Evolutionary conservation across 2,329 filamentous ascomycete genomes (phyloP).

Genomic region (Hyphodiscus sp.): DNA sequence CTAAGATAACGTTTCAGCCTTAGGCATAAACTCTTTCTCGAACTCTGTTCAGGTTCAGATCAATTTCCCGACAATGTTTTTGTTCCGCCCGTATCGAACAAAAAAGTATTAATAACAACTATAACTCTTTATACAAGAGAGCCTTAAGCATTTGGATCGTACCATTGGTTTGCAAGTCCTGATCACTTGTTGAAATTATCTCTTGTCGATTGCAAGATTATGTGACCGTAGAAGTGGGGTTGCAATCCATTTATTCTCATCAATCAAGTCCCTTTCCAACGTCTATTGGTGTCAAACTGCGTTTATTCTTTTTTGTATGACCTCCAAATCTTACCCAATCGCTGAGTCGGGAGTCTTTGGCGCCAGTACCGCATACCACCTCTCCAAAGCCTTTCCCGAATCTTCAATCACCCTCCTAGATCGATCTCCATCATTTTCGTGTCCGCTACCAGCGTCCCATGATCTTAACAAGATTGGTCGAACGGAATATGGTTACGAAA

Average conservation of each 20-base stretch:
- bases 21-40: background rate
- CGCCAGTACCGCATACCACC: constrained; percentile 43
- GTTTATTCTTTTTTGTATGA: background rate
- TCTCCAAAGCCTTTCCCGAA: constrained; percentile 34
- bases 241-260: too few relatives aligned
- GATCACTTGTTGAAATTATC: too few relatives aligned
- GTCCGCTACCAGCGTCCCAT: constrained; percentile 45
- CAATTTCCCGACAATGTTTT: background rate
- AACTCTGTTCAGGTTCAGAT: background rate
- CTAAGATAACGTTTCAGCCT: constrained; percentile 7
- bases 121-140: too few relatives aligned
- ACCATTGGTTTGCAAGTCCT: too few relatives aligned
- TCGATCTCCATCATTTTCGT: constrained; percentile 31
- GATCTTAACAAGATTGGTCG: constrained; percentile 56
- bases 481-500: constrained; percentile 48
- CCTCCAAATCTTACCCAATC: constrained; percentile 33
- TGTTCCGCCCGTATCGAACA: too few relatives aligned
- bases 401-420: constrained; percentile 39
- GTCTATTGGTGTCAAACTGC: background rate
- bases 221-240: too few relatives aligned
- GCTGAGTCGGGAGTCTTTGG: constrained; percentile 48
- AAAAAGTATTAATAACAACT: too few relatives aligned
- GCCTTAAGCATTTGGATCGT: too few relatives aligned
- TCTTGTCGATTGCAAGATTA: too few relatives aligned
- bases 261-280: background rate